A percentile compares a stretch with the other conserved stretches of the same genome.
These are phyloP conservation scores for Protea cynaroides DNA, from an alignment of 164 flowering plant species.

Conservation along the genomic window DNA sequence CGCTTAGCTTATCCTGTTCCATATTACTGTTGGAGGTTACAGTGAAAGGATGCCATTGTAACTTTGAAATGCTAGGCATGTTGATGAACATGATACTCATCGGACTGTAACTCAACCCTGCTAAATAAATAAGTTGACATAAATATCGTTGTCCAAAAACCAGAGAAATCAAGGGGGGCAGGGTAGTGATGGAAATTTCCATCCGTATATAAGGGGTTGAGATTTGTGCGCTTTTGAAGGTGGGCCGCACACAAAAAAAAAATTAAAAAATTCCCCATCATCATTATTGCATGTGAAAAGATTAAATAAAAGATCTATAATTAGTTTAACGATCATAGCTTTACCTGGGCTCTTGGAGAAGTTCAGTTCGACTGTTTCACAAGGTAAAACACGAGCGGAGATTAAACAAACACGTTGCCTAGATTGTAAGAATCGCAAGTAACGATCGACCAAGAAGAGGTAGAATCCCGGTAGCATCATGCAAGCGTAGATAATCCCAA, in stretches of 20 bases:
- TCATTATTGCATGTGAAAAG: too few species aligned
- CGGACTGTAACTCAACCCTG: slow-evolving; percentile 52
- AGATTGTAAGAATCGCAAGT: slow-evolving; percentile 71
- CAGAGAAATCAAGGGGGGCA: too few species aligned
- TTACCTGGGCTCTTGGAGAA: slow-evolving; percentile 66
- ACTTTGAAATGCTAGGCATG: slow-evolving; percentile 56
- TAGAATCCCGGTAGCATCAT: slow-evolving; percentile 76
- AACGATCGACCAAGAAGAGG: slow-evolving; percentile 83
- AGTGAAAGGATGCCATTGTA: slow-evolving; percentile 90
- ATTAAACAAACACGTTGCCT: slow-evolving; percentile 38
- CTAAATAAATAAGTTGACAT: neutral
- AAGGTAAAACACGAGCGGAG: slow-evolving; percentile 59
- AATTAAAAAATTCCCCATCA: too few species aligned
- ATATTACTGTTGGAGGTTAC: slow-evolving; percentile 44
- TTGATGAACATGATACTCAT: slow-evolving; percentile 56
- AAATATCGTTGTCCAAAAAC: too few species aligned
- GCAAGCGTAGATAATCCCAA: slow-evolving; percentile 47
- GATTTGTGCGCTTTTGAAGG: too few species aligned
- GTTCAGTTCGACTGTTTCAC: slow-evolving; percentile 69
- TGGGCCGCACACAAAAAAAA: too few species aligned
- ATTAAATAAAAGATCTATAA: neutral
- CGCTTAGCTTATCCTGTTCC: slow-evolving; percentile 58
- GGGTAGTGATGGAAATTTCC: too few species aligned
- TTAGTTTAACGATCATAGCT: neutral
- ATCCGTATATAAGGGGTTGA: too few species aligned